Evolutionary conservation across 2,329 filamentous ascomycete genomes (phyloP), one percentile per base, ranked within the genome.

Genomic region (Monilinia fructicola): DNA sequence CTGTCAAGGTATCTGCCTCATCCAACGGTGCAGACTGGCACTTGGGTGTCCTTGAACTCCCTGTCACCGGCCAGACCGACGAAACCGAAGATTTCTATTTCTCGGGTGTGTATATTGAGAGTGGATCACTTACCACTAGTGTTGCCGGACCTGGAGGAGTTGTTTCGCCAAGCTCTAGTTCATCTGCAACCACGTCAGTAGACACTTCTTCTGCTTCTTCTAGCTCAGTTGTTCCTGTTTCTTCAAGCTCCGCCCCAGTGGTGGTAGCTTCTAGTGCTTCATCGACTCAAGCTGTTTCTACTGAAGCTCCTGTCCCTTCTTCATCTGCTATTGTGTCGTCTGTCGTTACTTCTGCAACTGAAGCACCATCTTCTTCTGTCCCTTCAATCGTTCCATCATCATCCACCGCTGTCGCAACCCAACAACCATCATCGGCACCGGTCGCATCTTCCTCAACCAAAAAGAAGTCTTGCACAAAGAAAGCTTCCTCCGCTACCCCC

Each of bases 1-100:
- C 88, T 1, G 82, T 91, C 59, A 81, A 81, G 6, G 85, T 82
- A 0, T 83, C 82, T 59, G 85, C 88, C 5, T 85, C 81, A 38
- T 88, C 85, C 59, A 89, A 91, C 75, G 89, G 88, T 50, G 83
- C 82, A 2, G 89, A 92, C 75, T 92, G 87, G 87, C 89, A 92
- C 77, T 77, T 92, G 56, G 89, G 89, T 67, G 85, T 90, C 31
- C 79, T 91, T 64, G 85, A 90, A 70, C 79, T 91, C 65, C 85
- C 87, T 16, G 81, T 84, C 23, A 78, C 79, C 44, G 85, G 85
- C 0, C 83, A 84, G 58, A 76, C 81, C 55, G 83, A 86, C 50
- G 75, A 74, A 4, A 79, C 76, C 48, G 89, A 91, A 79, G 88
- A 91, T 74, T 87, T 88, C 80, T 90, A 85, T 76, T 91, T 90